Evolutionary conservation across 2,329 filamentous ascomycete genomes (phyloP).

Genomic region (Apiospora marii): DNA sequence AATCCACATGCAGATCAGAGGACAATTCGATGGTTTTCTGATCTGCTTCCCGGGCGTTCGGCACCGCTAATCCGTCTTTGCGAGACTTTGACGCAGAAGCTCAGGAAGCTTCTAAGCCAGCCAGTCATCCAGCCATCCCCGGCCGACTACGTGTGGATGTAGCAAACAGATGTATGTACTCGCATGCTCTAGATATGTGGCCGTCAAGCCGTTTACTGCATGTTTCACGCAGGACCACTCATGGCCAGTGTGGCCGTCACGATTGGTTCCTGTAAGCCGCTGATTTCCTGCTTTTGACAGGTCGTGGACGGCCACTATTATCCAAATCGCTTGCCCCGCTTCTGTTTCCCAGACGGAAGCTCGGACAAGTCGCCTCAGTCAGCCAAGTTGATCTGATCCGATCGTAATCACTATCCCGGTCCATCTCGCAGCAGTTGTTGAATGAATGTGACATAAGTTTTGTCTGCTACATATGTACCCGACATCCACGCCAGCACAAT

Average conservation of each 20-base stretch:
- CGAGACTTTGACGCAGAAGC: constrained; percentile 10
- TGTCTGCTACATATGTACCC: not conserved
- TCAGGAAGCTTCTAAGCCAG: not conserved
- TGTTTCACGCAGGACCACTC: constrained; percentile 7
- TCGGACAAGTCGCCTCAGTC: not conserved
- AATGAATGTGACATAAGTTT: too few species aligned
- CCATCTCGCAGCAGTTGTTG: too few species aligned
- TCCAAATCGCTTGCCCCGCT: not conserved
- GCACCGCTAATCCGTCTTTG: not conserved
- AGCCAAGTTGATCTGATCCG: too few species aligned
- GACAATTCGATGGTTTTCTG: not conserved
- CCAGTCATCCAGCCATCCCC: not conserved
- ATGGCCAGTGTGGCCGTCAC: not conserved
- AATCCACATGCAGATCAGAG: not conserved
- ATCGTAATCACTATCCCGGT: too few species aligned
- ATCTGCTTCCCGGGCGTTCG: constrained; percentile 2
- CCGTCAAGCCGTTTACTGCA: not conserved
- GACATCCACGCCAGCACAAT: not conserved
- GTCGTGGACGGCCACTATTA: not conserved
- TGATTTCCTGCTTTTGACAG: not conserved
- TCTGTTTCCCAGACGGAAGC: not conserved
- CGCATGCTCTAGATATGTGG: not conserved
- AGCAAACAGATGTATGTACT: too few species aligned
- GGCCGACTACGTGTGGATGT: not conserved
- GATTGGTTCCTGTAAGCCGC: not conserved